A percentile compares a stretch with the other conserved stretches of the same genome.
phyloP scores from a whole-genome alignment of 805 yeast species.

The Kluyveromyces nonfermentans region DNA sequence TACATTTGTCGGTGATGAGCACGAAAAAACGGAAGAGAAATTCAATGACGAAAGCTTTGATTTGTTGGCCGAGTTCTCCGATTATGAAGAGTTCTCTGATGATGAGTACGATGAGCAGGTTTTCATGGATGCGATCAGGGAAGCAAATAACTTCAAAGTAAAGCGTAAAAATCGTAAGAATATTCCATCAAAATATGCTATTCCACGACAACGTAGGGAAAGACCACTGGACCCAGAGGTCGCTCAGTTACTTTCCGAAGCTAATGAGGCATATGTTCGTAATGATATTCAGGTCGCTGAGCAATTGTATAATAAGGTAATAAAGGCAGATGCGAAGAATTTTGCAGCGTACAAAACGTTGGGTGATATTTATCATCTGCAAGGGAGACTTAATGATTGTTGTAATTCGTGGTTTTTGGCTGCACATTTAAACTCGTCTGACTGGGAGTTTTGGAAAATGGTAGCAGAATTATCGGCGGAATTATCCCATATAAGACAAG shows the following conservation, averaged over 20 bases:
- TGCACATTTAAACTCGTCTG: slow-evolving; percentile 67
- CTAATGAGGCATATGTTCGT: slow-evolving; percentile 71
- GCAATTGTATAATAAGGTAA: slow-evolving; percentile 54
- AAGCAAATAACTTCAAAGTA: slow-evolving; percentile 53
- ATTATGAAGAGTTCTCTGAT: slow-evolving; percentile 30
- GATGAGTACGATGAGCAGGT: slow-evolving; percentile 33
- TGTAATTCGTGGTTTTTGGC: slow-evolving; percentile 77
- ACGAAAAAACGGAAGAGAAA: slow-evolving; percentile 15
- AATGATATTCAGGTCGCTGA: slow-evolving; percentile 53
- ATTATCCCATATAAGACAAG: slow-evolving; percentile 63
- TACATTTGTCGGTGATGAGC: slow-evolving; percentile 3
- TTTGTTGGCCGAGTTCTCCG: slow-evolving; percentile 30
- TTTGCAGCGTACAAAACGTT: slow-evolving; percentile 79
- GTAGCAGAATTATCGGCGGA: slow-evolving; percentile 62
- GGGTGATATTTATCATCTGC: slow-evolving; percentile 71
- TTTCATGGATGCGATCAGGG: slow-evolving; percentile 56
- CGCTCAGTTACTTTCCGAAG: slow-evolving; percentile 52
- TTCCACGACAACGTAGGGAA: slow-evolving; percentile 26
- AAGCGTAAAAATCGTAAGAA: slow-evolving; percentile 31
- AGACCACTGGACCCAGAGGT: slow-evolving; percentile 65
- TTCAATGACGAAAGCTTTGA: slow-evolving; percentile 22
- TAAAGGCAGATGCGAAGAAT: slow-evolving; percentile 67
- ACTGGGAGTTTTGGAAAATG: slow-evolving; percentile 66
- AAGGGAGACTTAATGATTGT: slow-evolving; percentile 60
- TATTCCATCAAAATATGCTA: slow-evolving; percentile 21